phyloP scores from a whole-genome alignment of 116 monocot species.

The Trichopus zeylanicus region DNA sequence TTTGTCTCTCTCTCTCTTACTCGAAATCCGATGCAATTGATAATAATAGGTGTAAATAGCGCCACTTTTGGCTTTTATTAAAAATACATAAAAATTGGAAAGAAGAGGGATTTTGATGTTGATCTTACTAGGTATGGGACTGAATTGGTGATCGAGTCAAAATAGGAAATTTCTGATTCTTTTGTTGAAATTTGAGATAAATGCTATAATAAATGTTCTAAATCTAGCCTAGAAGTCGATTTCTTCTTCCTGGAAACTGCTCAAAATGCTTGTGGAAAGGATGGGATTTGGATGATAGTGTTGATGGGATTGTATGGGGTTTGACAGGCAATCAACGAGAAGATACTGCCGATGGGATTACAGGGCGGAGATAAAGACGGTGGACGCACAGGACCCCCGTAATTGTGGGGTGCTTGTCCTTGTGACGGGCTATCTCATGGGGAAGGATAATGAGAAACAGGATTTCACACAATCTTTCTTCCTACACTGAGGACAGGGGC shows the following conservation, averaged over 20 bases:
- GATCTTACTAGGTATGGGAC: too few relatives aligned
- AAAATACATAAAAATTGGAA: neutral
- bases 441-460: constrained; percentile 36
- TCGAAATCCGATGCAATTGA: neutral
- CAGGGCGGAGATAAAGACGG: constrained; percentile 63
- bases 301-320: neutral
- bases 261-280: neutral
- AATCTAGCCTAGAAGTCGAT: too few relatives aligned
- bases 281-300: constrained; percentile 1
- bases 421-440: constrained; percentile 72
- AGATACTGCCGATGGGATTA: constrained; percentile 52
- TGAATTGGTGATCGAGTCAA: too few relatives aligned
- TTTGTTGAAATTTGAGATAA: too few relatives aligned
- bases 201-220: too few relatives aligned
- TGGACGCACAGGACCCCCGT: constrained; percentile 80
- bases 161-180: neutral
- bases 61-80: too few relatives aligned
- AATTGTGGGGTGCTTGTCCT: constrained; percentile 76
- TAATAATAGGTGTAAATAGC: too few relatives aligned
- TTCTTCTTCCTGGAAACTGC: too few relatives aligned
- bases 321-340: constrained; percentile 71
- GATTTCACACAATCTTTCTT: constrained; percentile 92
- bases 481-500: constrained; percentile 80
- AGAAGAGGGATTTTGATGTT: too few relatives aligned
- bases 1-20: too few relatives aligned